Evolutionary conservation across 2,329 filamentous ascomycete genomes (phyloP), one percentile per base, ranked within the genome.

Genomic region (Orbilia ellipsospora): DNA sequence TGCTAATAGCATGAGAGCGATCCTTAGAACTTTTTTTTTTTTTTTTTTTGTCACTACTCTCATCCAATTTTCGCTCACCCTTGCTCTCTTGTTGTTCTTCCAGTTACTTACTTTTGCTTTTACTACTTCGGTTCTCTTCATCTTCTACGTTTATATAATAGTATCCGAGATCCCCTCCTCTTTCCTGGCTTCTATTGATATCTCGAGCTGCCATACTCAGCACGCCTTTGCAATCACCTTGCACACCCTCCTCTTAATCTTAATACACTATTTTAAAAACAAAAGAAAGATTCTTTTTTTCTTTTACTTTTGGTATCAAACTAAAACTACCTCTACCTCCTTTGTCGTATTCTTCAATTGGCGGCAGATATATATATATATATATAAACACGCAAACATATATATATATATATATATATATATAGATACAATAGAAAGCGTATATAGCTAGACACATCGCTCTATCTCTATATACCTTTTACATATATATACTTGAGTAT

Each of bases 91-190:
- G 6, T 28, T 28, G 31, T 23, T 23, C 57, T 50, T 68, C 44
- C 42, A 55, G 55, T 56, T 61, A 62, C 66, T 55, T 42, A 54
- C 26, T 20, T 50, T 65, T 64, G 45, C 51, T 40, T 16, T 64
- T 59, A 59, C 54, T 61, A 54, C 51, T 44, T 40, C 61, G 15
- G 31, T 16, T 65, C 44, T 52, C 31, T 36, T 36, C 20, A 18
- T 52, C 28, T n/a, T 36, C 36, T 59, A 52, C 48, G 48, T 62
- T 64, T 66, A 66, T 66, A 66, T 66, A 66, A 66, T 48, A 56
- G 26, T 40, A 56, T 44, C 50, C 61, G 61, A 65, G 28, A 31
- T 60, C 40, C 62, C 62, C 42, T 56, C 62, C 18, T 52, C 48
- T 42, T 52, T 20, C 62, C 36, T 66, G 28, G 40, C 18, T 61